Base-by-base conservation (phyloP, 1,139 yeast species). In the Suhomyces taliae region DNA sequence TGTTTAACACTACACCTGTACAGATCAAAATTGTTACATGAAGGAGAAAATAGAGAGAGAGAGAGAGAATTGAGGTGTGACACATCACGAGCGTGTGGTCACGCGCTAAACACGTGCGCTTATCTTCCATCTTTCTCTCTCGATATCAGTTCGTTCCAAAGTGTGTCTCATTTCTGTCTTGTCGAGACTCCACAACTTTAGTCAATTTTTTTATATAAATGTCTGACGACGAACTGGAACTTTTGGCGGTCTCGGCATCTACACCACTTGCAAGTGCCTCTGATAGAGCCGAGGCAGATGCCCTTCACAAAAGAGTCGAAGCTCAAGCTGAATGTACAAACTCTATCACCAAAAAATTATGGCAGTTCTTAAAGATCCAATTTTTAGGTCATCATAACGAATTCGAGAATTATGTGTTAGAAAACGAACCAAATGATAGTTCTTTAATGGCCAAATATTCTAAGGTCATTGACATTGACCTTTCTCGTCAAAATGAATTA, bases 381-480 rank as follows among this genome's bases (percentile, higher is more conserved):
- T 8, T 70, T 6, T 48, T 64, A 5, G 60, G 67, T 4, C 45
- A 56, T 9, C 47, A 48, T 3, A 74, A 74, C 53, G 46, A 48
- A n/a, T 67, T 74, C 48, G 85, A 81, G 50, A 55, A 66, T 46
- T 65, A 60, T 47, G 71, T 81, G 3, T 44, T 72, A 34, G 52
- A 56, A 2, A 47, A 69, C 11, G 83, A 81, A 55, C 81, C 84
- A 7, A 80, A 75, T 57, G 85, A 81, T 59, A 78, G 83, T 53
- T 73, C 83, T 2, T 64, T 81, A 33, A 69, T 78, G 27, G 74
- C 82, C 34, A 81, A 80, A 56, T 81, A 71, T 59, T 62, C 75
- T 14, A 51, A 60, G 42, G 66, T 77, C 8, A 67, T 69, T 29
- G 62, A 66, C 7, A 61, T 81, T 34, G 73, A 72, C 48, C 57